Conservation (phyloP, 129 eudicot genomes). For the Artemisia annua region DNA sequence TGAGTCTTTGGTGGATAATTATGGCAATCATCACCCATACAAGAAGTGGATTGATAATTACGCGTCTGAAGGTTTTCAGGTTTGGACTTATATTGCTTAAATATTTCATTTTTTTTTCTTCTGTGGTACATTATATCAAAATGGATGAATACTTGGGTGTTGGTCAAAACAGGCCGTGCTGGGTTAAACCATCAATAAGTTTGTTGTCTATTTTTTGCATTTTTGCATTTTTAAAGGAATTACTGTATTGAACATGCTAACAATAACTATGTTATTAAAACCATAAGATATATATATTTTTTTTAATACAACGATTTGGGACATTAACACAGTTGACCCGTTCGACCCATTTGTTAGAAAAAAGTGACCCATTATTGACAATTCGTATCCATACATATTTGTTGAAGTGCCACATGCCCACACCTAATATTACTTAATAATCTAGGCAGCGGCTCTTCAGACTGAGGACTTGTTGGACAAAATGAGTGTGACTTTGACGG, state of each 20-base stretch:
- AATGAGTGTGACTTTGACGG: constrained; percentile 74
- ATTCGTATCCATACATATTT: no score
- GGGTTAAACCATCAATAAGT: neutral
- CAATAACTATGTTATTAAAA: no score
- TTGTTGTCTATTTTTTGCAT: neutral
- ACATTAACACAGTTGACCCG: no score
- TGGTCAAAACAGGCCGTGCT: neutral
- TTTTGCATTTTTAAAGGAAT: no score
- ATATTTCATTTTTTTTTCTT: neutral
- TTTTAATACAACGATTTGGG: no score
- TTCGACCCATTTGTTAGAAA: no score
- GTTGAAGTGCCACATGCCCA: neutral
- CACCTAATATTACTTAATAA: neutral
- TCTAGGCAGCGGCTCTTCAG: constrained; percentile 63
- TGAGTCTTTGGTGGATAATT: constrained; percentile 36
- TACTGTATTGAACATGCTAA: no score
- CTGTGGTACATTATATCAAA: neutral
- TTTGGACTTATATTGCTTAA: constrained; percentile 4
- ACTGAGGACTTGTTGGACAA: constrained; percentile 79
- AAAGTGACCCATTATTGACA: no score
- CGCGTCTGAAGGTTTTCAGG: constrained; percentile 55
- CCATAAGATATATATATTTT: no score
- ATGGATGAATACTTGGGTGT: neutral
- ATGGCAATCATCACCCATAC: constrained; percentile 48
- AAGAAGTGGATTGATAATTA: constrained; percentile 74